Evolutionary conservation across 2,329 filamentous ascomycete genomes (phyloP).

Genomic region (Triangularia verruculosa): DNA sequence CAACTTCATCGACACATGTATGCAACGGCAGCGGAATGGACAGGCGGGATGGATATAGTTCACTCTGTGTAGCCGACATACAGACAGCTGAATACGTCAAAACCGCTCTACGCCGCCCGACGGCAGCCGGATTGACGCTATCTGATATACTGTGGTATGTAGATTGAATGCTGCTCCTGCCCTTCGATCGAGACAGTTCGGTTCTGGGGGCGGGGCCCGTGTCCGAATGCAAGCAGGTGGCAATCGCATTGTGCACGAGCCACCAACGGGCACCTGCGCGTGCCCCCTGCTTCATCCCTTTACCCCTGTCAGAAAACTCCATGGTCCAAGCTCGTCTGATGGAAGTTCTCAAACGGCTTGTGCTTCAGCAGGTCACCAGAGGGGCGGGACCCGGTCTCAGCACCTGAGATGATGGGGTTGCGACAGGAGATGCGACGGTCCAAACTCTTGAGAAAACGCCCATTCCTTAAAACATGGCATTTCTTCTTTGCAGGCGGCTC

Average conservation of each 20-base stretch:
- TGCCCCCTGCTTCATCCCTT: neutral
- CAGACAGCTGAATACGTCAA: neutral
- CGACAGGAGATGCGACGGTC: slow-evolving; percentile 11
- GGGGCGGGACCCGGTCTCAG: slow-evolving; percentile 28
- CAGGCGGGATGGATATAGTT: neutral
- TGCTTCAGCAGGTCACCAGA: slow-evolving; percentile 31
- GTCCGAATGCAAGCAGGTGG: neutral
- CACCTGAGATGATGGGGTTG: slow-evolving; percentile 21
- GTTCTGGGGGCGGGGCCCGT: neutral
- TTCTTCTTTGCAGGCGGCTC: neutral
- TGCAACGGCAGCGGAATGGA: neutral
- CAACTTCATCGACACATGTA: neutral
- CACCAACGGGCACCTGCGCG: neutral
- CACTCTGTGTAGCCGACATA: neutral
- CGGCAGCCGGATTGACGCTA: neutral
- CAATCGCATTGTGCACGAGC: neutral
- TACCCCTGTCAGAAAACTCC: neutral
- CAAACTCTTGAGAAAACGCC: slow-evolving; percentile 6
- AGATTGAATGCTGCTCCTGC: slow-evolving; percentile 1
- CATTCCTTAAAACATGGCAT: neutral
- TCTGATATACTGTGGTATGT: neutral
- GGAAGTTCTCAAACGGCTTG: slow-evolving; percentile 29
- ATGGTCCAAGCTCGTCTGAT: slow-evolving; percentile 18
- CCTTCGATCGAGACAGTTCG: slow-evolving; percentile 3
- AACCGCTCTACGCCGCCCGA: slow-evolving; percentile 3